Conservation (phyloP, 805 yeast genomes). For the Pichia gijzeniarum region DNA sequence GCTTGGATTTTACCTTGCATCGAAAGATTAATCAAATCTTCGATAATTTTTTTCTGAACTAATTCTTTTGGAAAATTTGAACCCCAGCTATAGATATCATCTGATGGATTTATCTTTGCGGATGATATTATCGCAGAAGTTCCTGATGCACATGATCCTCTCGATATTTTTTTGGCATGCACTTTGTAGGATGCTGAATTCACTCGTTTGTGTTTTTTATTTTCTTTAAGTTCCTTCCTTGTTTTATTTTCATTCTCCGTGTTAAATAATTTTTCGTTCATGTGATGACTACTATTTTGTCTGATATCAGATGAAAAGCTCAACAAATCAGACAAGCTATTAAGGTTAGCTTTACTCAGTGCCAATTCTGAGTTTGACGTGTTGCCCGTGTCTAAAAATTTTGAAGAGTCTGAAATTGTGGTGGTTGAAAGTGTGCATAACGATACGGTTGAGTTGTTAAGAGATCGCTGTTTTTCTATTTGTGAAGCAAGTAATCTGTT, state of each 20-base stretch:
- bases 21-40: constrained; percentile 20
- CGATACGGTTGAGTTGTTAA: background rate
- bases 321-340: background rate
- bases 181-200: background rate
- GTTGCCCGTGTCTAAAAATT: constrained; percentile 1
- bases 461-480: background rate
- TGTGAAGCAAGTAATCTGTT: constrained; percentile 10
- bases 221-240: background rate
- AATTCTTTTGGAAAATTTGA: constrained; percentile 13
- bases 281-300: background rate
- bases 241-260: background rate
- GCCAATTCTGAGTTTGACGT: constrained; percentile 1
- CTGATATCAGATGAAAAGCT: background rate
- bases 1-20: constrained; percentile 9
- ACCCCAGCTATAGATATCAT: constrained; percentile 12
- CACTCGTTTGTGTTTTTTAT: background rate
- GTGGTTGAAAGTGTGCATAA: constrained; percentile 1
- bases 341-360: background rate
- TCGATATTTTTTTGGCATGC: constrained; percentile 26
- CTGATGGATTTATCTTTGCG: constrained; percentile 11
- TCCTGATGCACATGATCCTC: constrained; percentile 32
- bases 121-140: constrained; percentile 31
- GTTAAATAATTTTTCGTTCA: background rate
- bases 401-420: constrained; percentile 3
- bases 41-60: constrained; percentile 18